Conservation (phyloP, 1,139 yeast species). For the Kurtzmaniella quercitrusa region DNA sequence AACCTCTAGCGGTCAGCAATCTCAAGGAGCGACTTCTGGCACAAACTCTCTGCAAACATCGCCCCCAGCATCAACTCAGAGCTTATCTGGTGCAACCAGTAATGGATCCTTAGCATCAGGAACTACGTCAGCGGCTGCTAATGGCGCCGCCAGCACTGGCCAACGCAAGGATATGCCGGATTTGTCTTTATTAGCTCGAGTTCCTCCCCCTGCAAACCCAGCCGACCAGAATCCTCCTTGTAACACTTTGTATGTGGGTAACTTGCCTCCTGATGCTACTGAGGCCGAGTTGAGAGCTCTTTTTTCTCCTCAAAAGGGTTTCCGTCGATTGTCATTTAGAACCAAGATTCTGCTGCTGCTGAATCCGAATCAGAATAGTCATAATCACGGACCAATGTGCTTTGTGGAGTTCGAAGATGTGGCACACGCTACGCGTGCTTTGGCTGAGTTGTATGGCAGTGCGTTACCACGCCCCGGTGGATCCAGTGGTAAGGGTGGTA, state of each 20-base stretch:
- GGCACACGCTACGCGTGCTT: slow-evolving; percentile 85
- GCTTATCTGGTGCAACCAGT: not conserved
- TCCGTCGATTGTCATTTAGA: slow-evolving; percentile 86
- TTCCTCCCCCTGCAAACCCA: slow-evolving; percentile 96
- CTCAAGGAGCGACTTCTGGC: slow-evolving; percentile 4
- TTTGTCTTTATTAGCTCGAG: slow-evolving; percentile 65
- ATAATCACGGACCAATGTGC: slow-evolving; percentile 94
- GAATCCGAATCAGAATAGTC: slow-evolving; percentile 31
- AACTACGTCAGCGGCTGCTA: not conserved
- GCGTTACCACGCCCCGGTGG: slow-evolving; percentile 69
- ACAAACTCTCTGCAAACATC: slow-evolving; percentile 6
- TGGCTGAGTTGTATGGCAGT: slow-evolving; percentile 89
- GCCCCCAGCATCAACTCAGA: slow-evolving; percentile 1
- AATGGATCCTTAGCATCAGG: not conserved
- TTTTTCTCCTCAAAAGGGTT: slow-evolving; percentile 87
- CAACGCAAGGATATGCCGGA: slow-evolving; percentile 54
- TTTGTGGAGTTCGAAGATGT: slow-evolving; percentile 98
- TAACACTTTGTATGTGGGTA: slow-evolving; percentile 93
- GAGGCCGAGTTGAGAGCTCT: slow-evolving; percentile 87
- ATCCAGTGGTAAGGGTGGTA: slow-evolving; percentile 84
- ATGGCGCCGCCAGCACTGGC: not conserved
- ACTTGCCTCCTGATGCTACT: slow-evolving; percentile 94
- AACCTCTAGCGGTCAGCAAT: slow-evolving; percentile 9
- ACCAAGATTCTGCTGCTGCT: slow-evolving; percentile 53
- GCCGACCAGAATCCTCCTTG: slow-evolving; percentile 99